Conservation (phyloP, 1,284 basidiomycete species). For the Ganoderma boninense region DNA sequence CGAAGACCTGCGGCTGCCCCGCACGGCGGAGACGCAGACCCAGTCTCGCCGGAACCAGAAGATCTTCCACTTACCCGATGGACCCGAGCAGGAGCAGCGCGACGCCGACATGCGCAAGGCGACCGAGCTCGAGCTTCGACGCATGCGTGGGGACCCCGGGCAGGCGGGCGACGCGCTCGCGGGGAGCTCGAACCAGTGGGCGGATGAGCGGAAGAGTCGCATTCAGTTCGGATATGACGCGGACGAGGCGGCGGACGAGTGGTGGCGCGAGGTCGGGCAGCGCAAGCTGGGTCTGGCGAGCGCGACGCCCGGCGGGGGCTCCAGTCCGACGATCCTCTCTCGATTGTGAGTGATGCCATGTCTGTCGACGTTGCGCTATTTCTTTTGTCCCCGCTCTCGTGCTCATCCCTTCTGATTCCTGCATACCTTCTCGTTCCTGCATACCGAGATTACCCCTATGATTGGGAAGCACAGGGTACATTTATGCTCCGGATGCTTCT, state of each 20-base stretch:
- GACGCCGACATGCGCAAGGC: constrained; percentile 59
- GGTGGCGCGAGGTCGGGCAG: constrained; percentile 51
- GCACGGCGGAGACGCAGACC: constrained; percentile 56
- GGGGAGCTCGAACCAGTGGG: constrained; percentile 60
- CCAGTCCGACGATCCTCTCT: no score
- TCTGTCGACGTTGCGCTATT: no score
- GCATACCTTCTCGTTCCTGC: no score
- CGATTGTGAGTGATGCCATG: no score
- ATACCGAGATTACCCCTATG: no score
- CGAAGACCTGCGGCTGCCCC: constrained; percentile 54
- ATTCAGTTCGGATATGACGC: constrained; percentile 60
- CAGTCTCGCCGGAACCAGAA: constrained; percentile 58
- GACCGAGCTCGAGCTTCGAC: constrained; percentile 50
- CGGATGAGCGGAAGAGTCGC: constrained; percentile 53
- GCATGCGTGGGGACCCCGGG: constrained; percentile 19
- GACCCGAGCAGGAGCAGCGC: constrained; percentile 59
- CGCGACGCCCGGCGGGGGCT: no score
- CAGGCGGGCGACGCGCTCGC: constrained; percentile 3
- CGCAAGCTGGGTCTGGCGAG: constrained; percentile 6
- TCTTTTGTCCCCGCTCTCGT: no score
- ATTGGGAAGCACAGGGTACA: no score
- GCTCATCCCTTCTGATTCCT: no score
- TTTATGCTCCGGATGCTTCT: no score
- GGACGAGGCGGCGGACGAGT: constrained; percentile 55
- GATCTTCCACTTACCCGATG: constrained; percentile 63